Base-by-base conservation (phyloP, 148 eudicot species). In the Rheum nobile region DNA sequence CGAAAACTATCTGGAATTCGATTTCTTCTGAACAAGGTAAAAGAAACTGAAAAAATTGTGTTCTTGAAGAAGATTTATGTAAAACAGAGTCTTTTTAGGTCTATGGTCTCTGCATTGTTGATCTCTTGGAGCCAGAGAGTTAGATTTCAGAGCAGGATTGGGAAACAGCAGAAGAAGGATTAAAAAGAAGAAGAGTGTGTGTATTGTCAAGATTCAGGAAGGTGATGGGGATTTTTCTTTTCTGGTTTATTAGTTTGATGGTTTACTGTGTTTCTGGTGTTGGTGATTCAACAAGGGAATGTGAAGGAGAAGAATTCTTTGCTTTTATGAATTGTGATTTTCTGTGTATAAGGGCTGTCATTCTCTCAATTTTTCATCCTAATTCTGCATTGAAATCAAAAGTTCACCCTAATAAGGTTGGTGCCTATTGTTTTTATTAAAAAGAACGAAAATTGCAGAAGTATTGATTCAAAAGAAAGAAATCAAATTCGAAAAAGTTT, bases 1-100 rank as follows among this genome's bases (percentile, higher is more conserved):
- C 4, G 92, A 88, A 81, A 90, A 90, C 82, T 93, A 88, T 85
- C 85, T 93, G 81, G 98, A 93, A 80, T 93, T 93, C 68, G 98
- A 93, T 82, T 93, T 90, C 90, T 93, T 93, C 74, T 93, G 77
- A 79, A 29, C 42, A 57, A 38, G 46, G 21, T 68, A 38, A 34
- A 2, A 14, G 8, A 7, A 63, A 59, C 8, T 0, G 21, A 28
- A 57, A 28, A 26, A 59, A 22, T 21, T 54, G 65, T 10, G 8
- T 57, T 57, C 65, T 57, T 61, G 37, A 13, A 63, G 31, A 13
- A 28, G 67, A 57, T 55, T 21, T 44, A n/a, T n/a, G n/a, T n/a
- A n/a, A n/a, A n/a, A n/a, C n/a, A n/a, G n/a, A n/a, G n/a, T n/a
- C n/a, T n/a, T n/a, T n/a, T n/a, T n/a, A n/a, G n/a, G n/a, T n/a